phyloP scores from a whole-genome alignment of 1,284 basidiomycete species.

The Puccinia polysora region DNA sequence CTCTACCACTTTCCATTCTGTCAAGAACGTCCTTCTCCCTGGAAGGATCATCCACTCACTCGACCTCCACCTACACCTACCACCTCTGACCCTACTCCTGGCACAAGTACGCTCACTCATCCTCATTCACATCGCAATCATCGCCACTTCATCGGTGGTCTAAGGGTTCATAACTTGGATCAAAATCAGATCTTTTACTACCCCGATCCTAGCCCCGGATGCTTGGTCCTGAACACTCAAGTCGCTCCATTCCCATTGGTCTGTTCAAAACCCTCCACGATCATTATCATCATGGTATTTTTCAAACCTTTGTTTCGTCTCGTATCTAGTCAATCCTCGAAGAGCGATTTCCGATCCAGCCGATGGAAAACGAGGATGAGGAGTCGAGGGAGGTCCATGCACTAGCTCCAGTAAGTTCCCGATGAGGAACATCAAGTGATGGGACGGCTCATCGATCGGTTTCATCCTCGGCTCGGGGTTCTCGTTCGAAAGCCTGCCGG shows the following conservation, averaged over 20 bases:
- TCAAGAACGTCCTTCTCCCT: neutral
- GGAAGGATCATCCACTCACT: conserved; percentile 6
- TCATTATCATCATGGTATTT: neutral
- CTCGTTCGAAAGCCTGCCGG: neutral
- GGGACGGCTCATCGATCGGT: neutral
- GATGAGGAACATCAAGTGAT: neutral
- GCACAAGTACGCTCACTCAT: neutral
- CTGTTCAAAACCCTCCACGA: no score
- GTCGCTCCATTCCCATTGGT: conserved; percentile 30
- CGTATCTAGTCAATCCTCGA: neutral
- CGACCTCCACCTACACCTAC: neutral
- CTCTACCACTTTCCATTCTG: conserved; percentile 44
- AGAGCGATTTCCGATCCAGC: neutral
- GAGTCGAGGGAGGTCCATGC: conserved; percentile 30
- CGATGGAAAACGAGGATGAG: conserved; percentile 1
- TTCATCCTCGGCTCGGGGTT: neutral
- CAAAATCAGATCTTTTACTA: conserved; percentile 28
- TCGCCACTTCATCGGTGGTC: neutral
- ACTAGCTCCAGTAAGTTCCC: neutral
- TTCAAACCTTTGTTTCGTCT: neutral
- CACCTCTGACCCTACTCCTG: conserved; percentile 45
- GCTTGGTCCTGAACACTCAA: conserved; percentile 9
- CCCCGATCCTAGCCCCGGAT: conserved; percentile 24
- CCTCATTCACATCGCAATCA: no score
- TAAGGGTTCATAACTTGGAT: conserved; percentile 28